Evolutionary conservation across 768 basidiomycete genomes (phyloP).

Genomic region (Cystoderma amianthinum): DNA sequence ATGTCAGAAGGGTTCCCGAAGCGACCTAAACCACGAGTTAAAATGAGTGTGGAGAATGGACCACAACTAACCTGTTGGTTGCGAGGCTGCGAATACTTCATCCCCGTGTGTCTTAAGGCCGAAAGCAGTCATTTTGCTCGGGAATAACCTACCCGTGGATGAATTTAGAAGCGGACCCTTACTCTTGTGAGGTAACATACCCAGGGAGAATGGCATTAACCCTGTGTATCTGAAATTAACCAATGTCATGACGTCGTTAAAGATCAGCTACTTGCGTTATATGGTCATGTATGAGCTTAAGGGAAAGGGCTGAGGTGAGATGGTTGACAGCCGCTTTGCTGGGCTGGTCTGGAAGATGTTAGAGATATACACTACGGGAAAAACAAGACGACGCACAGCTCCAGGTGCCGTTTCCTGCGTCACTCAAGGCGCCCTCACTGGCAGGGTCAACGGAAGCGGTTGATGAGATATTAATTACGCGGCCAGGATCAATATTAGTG

Average conservation of each 20-base stretch:
- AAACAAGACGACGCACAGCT: constrained; percentile 52
- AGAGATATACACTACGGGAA: background rate
- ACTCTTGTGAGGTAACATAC: constrained; percentile 26
- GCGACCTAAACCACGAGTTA: constrained; percentile 38
- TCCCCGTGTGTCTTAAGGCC: constrained; percentile 52
- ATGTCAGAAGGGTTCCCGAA: constrained; percentile 60
- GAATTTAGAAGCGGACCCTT: background rate
- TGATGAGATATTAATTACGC: constrained; percentile 83
- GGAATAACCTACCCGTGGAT: constrained; percentile 49
- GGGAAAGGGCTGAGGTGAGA: constrained; percentile 64
- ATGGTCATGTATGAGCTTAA: constrained; percentile 49
- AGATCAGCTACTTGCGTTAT: constrained; percentile 50
- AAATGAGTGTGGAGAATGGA: background rate
- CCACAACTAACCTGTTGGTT: constrained; percentile 51
- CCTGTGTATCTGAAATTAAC: constrained; percentile 29
- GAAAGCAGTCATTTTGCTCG: constrained; percentile 80
- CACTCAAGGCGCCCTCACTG: constrained; percentile 44
- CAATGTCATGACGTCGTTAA: background rate
- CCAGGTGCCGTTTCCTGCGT: constrained; percentile 61
- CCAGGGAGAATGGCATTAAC: constrained; percentile 85
- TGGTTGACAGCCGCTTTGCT: constrained; percentile 88
- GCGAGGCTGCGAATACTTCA: constrained; percentile 38
- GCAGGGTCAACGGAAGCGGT: constrained; percentile 47
- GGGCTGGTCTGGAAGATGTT: constrained; percentile 47
- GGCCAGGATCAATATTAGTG: constrained; percentile 55